Evolutionary conservation across 2,329 filamentous ascomycete genomes (phyloP).

Genomic region (Tolypocladium ophioglossoides): DNA sequence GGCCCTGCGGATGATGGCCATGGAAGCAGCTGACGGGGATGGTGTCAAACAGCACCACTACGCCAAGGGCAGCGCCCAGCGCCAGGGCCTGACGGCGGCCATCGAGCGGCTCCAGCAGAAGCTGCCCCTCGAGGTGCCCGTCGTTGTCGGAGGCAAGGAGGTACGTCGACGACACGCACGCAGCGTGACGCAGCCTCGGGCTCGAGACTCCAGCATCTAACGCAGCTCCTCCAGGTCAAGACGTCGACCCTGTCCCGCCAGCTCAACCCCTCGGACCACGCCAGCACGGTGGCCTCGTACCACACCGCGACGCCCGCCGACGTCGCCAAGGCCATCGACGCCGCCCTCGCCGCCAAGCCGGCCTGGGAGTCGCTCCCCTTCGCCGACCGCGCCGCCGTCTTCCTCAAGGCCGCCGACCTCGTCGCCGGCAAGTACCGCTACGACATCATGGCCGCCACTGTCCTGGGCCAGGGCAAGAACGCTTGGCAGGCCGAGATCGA

Average conservation of each 20-base stretch:
- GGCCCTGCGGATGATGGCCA: neutral
- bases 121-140: constrained; percentile 65
- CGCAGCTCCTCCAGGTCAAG: constrained; percentile 42
- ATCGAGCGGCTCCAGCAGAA: constrained; percentile 58
- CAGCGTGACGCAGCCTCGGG: neutral
- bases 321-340: constrained; percentile 69
- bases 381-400: constrained; percentile 81
- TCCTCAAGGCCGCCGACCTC: constrained; percentile 91
- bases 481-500: constrained; percentile 99
- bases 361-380: constrained; percentile 84
- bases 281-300: constrained; percentile 68
- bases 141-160: constrained; percentile 75
- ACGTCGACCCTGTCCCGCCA: constrained; percentile 58
- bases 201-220: neutral
- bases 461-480: constrained; percentile 96
- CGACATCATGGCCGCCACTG: constrained; percentile 91
- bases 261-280: constrained; percentile 73
- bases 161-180: constrained; percentile 30
- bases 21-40: neutral
- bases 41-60: constrained; percentile 68
- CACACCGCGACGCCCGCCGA: constrained; percentile 70
- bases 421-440: constrained; percentile 89
- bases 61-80: constrained; percentile 68
- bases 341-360: constrained; percentile 75
- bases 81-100: constrained; percentile 64